A percentile compares a stretch with the other conserved stretches of the same genome.
Conservation (phyloP, 768 basidiomycete species). For the Suillus paluster region DNA sequence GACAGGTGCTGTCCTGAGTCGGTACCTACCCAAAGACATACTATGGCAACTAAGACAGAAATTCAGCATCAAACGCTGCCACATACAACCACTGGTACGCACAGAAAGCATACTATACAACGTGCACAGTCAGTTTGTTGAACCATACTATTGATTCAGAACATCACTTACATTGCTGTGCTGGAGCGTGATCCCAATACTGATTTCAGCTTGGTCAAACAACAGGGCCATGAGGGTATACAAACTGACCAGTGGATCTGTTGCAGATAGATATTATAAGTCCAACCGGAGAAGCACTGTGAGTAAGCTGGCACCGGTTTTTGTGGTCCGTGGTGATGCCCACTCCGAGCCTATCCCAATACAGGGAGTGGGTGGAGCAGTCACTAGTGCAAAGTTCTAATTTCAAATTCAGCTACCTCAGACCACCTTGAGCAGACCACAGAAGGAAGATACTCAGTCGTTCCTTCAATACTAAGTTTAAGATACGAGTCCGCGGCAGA, state of each 20-base stretch:
- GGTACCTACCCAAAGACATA: not conserved
- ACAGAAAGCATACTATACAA: not conserved
- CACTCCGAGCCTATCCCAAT: too few species aligned
- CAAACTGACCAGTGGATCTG: not conserved
- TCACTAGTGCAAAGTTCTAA: not conserved
- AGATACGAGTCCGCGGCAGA: too few species aligned
- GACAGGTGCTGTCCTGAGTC: too few species aligned
- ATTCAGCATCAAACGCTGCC: not conserved
- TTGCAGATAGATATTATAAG: not conserved
- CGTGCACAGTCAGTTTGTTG: not conserved
- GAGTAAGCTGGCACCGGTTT: fast-evolving
- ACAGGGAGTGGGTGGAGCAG: too few species aligned
- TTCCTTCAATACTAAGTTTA: too few species aligned
- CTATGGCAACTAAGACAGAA: not conserved
- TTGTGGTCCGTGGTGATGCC: too few species aligned
- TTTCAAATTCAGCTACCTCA: too few species aligned
- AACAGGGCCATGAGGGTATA: not conserved
- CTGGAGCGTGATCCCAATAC: not conserved
- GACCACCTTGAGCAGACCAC: too few species aligned
- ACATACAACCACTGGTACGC: not conserved
- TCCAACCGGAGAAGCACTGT: too few species aligned
- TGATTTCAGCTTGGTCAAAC: not conserved
- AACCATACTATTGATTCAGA: not conserved
- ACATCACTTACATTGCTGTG: not conserved
- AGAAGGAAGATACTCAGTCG: too few species aligned